Evolutionary conservation across 192 early-diverging fungal species (phyloP).

Genomic region (Borealophlyctis nickersoniae): DNA sequence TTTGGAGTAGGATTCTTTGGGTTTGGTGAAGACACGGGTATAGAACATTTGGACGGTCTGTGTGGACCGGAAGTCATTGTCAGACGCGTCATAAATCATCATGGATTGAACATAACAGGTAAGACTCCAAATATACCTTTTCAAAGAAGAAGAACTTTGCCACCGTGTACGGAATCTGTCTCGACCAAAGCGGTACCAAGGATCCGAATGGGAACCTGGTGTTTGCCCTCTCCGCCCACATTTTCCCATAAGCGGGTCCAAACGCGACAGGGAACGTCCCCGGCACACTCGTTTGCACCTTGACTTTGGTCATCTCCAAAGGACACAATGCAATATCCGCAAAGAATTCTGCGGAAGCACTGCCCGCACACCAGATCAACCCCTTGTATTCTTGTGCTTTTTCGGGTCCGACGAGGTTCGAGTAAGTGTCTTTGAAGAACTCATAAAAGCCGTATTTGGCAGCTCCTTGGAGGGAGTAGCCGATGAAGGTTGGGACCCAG

Average conservation of each 20-base stretch:
- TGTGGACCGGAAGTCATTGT: conserved; percentile 53
- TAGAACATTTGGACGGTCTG: conserved; percentile 35
- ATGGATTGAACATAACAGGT: neutral
- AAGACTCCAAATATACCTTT: conserved; percentile 14
- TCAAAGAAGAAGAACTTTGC: conserved; percentile 84
- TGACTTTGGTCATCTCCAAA: conserved; percentile 79
- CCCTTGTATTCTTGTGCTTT: conserved; percentile 73
- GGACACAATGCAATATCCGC: conserved; percentile 82
- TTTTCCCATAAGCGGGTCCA: conserved; percentile 47
- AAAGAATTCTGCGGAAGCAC: conserved; percentile 69
- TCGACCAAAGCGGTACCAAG: conserved; percentile 70
- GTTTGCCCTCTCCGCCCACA: conserved; percentile 44
- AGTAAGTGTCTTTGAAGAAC: conserved; percentile 78
- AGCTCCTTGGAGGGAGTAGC: conserved; percentile 81
- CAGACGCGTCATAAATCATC: neutral
- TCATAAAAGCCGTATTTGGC: conserved; percentile 92
- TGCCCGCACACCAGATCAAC: conserved; percentile 51
- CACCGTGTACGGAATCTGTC: conserved; percentile 85
- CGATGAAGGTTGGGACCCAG: conserved; percentile 68
- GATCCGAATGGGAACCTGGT: conserved; percentile 46
- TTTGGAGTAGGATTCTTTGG: conserved; percentile 69
- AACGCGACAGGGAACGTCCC: conserved; percentile 67
- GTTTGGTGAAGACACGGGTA: conserved; percentile 35
- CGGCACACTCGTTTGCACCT: conserved; percentile 73
- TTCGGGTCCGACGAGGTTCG: conserved; percentile 50